Percentiles rank a stretch among this genome's conserved stretches.
phyloP scores from a whole-genome alignment of 2,329 filamentous ascomycete species.

The Diaporthe sp. region DNA sequence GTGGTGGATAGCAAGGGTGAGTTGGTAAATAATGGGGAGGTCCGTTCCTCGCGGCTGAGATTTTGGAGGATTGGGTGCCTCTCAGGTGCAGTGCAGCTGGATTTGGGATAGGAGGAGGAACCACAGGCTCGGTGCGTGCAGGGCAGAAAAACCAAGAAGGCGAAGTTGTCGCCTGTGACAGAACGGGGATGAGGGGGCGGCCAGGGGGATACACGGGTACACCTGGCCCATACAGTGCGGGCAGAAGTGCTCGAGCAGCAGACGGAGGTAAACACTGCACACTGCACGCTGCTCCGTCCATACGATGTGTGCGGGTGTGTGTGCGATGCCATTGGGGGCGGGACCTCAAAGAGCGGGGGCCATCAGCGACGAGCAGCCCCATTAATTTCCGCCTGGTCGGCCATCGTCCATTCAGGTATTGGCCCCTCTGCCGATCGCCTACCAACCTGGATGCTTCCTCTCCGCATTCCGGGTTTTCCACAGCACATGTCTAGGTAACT shows the following conservation, averaged over 20 bases:
- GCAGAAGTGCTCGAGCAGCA: too few species aligned
- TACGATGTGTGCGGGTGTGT: not conserved
- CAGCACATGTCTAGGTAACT: not conserved
- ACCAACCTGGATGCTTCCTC: constrained; percentile 3
- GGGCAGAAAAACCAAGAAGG: constrained; percentile 25
- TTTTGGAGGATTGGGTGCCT: constrained; percentile 29
- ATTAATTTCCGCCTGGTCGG: constrained; percentile 26
- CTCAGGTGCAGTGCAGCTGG: constrained; percentile 27
- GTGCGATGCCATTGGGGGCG: constrained; percentile 3
- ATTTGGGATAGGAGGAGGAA: constrained; percentile 21
- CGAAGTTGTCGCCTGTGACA: constrained; percentile 25
- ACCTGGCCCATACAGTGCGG: constrained; percentile 3
- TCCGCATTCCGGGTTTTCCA: constrained; percentile 12
- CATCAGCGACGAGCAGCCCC: constrained; percentile 2
- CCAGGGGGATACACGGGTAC: not conserved
- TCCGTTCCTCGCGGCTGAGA: constrained; percentile 18
- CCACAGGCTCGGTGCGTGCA: constrained; percentile 28
- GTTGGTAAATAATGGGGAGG: not conserved
- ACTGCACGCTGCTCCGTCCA: not conserved
- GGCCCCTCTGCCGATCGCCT: constrained; percentile 16
- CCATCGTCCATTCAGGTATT: constrained; percentile 24
- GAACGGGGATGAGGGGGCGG: not conserved
- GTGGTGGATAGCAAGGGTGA: constrained; percentile 2
- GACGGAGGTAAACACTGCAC: too few species aligned
- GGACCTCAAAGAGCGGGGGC: constrained; percentile 9